phyloP scores from a whole-genome alignment of 495 filamentous ascomycete species.

The Penicillium cosmopolitanum region DNA sequence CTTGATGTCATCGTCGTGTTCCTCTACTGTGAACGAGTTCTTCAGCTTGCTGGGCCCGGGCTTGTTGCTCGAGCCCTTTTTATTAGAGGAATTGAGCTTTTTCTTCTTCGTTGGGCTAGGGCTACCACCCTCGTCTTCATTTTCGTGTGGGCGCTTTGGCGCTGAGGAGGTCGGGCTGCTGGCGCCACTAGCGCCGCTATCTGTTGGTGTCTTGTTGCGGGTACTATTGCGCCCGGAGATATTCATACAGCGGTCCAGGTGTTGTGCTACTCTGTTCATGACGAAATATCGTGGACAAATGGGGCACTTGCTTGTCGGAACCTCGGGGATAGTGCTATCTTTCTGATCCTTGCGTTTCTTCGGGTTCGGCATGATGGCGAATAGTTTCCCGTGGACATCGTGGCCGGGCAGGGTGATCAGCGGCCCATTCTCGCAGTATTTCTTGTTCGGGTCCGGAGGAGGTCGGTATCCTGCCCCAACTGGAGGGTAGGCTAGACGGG shows the following conservation, averaged over 20 bases:
- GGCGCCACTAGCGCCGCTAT: conserved; percentile 38
- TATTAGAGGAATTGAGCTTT: conserved; percentile 46
- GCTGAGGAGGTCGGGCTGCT: conserved; percentile 42
- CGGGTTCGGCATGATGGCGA: conserved; percentile 59
- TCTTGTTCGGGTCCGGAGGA: conserved; percentile 59
- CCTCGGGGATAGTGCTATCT: conserved; percentile 32
- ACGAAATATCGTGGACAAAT: conserved; percentile 63
- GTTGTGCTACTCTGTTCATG: conserved; percentile 67
- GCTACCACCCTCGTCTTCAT: conserved; percentile 42
- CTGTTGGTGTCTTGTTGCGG: conserved; percentile 51
- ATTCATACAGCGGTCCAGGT: conserved; percentile 81
- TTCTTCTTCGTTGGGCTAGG: conserved; percentile 50
- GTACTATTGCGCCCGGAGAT: conserved; percentile 68
- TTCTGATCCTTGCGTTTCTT: conserved; percentile 54
- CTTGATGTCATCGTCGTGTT: conserved; percentile 34
- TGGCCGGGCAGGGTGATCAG: conserved; percentile 72
- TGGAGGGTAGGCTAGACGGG: conserved; percentile 64
- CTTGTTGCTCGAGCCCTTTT: conserved; percentile 45
- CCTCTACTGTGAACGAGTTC: conserved; percentile 40
- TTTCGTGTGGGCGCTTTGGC: conserved; percentile 42
- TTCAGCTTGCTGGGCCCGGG: conserved; percentile 52
- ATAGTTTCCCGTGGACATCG: conserved; percentile 84
- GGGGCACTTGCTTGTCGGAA: conserved; percentile 74
- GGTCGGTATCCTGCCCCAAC: conserved; percentile 62
- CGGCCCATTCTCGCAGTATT: conserved; percentile 78